Evolutionary conservation across 1,139 yeast genomes (phyloP).

Genomic region (Debaryomyces coudertii): DNA sequence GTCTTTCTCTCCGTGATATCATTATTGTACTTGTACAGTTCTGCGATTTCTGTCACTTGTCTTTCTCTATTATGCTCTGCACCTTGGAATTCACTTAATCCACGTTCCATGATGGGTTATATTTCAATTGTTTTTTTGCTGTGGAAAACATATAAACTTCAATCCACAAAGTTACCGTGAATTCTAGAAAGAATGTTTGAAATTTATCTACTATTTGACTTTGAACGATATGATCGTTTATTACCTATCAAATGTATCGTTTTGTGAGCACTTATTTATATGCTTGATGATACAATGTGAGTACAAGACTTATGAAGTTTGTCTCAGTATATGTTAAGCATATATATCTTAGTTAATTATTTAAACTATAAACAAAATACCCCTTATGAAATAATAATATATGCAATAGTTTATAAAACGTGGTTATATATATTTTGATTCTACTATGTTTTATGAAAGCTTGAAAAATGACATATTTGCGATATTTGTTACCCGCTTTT

Average conservation of each 20-base stretch:
- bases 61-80: constrained; percentile 1
- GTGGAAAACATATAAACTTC: constrained; percentile 7
- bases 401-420: constrained; percentile 4
- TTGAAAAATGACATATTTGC: constrained; percentile 2
- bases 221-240: background rate
- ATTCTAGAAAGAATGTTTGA: background rate
- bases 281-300: background rate
- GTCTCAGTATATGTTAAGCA: background rate
- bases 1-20: background rate
- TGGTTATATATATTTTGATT: constrained; percentile 7
- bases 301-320: background rate
- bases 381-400: background rate
- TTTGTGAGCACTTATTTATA: background rate
- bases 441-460: background rate
- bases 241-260: background rate
- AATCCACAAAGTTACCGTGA: background rate
- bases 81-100: constrained; percentile 4
- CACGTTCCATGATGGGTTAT: constrained; percentile 6
- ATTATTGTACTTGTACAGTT: background rate
- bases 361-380: constrained; percentile 2
- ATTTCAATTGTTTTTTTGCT: background rate
- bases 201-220: constrained; percentile 1
- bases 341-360: constrained; percentile 3
- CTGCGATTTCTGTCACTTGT: background rate
- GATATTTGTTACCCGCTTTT: constrained; percentile 2